phyloP scores from a whole-genome alignment of 192 early-diverging fungal genomes.

The Backusella liffmaniae region DNA sequence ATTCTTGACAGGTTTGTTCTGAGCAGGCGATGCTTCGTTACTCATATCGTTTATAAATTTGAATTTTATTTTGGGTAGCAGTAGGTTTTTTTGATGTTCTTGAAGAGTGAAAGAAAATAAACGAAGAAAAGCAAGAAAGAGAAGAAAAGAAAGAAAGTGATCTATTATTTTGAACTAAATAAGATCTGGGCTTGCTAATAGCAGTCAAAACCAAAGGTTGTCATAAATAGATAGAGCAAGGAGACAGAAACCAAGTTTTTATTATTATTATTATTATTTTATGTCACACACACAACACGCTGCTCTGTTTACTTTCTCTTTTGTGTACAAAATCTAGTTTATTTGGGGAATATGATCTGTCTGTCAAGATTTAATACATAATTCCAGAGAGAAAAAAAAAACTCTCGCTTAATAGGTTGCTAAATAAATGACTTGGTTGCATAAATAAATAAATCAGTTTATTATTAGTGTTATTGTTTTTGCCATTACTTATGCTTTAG shows the following conservation, averaged over 20 bases:
- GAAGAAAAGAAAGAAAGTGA: not conserved
- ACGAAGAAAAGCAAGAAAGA: not conserved
- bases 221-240: not conserved
- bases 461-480: not conserved
- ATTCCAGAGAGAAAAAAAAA: not conserved
- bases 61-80: not conserved
- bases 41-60: not conserved
- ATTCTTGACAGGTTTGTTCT: not conserved
- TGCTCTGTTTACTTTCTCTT: not conserved
- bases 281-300: not conserved
- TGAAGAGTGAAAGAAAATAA: not conserved
- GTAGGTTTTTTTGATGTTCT: not conserved
- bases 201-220: not conserved
- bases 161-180: not conserved
- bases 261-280: not conserved
- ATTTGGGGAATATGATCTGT: not conserved
- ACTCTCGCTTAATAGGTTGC: not conserved
- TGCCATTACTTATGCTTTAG: not conserved
- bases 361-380: not conserved
- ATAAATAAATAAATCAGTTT: not conserved
- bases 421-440: not conserved
- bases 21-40: not conserved
- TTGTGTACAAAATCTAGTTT: not conserved
- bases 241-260: conserved; percentile 1
- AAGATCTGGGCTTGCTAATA: not conserved